Percentiles rank a stretch among this genome's conserved stretches.
These are phyloP conservation scores for Coccinonectria pachysandricola DNA, from an alignment of 2,329 filamentous ascomycete genomes.

Conservation along the genomic window DNA sequence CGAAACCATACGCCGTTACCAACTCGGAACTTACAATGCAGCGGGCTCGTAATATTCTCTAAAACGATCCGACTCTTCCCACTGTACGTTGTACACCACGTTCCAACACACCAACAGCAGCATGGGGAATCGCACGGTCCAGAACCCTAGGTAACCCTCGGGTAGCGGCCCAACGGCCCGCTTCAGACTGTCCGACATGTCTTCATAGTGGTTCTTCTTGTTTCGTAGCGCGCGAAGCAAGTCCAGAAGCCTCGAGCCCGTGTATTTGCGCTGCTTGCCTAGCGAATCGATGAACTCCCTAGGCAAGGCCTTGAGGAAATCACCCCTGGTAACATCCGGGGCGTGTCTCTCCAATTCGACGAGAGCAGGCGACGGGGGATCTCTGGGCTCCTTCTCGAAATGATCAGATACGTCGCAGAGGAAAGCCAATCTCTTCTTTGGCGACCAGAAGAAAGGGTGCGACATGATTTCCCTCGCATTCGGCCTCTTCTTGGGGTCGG, in stretches of 20 bases:
- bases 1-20: no score
- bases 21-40: slow-evolving; percentile 23
- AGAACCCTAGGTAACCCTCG: slow-evolving; percentile 75
- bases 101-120: slow-evolving; percentile 71
- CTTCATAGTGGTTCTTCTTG: slow-evolving; percentile 96
- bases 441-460: slow-evolving; percentile 93
- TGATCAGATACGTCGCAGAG: slow-evolving; percentile 95
- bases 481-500: slow-evolving; percentile 49
- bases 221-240: slow-evolving; percentile 82
- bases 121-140: slow-evolving; percentile 69
- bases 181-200: slow-evolving; percentile 75
- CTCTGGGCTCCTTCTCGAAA: slow-evolving; percentile 84
- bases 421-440: slow-evolving; percentile 82
- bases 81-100: slow-evolving; percentile 55
- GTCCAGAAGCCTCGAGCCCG: slow-evolving; percentile 71
- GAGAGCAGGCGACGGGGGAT: slow-evolving; percentile 64
- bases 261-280: slow-evolving; percentile 93
- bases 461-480: slow-evolving; percentile 71
- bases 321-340: slow-evolving; percentile 46
- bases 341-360: slow-evolving; percentile 46
- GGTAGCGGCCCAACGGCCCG: slow-evolving; percentile 60
- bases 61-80: slow-evolving; percentile 57
- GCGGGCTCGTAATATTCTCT: slow-evolving; percentile 57
- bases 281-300: slow-evolving; percentile 78
- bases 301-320: slow-evolving; percentile 71